These are phyloP conservation scores for Paraconiothyrium brasiliense DNA, from an alignment of 2,329 filamentous ascomycete species.

Conservation along the genomic window DNA sequence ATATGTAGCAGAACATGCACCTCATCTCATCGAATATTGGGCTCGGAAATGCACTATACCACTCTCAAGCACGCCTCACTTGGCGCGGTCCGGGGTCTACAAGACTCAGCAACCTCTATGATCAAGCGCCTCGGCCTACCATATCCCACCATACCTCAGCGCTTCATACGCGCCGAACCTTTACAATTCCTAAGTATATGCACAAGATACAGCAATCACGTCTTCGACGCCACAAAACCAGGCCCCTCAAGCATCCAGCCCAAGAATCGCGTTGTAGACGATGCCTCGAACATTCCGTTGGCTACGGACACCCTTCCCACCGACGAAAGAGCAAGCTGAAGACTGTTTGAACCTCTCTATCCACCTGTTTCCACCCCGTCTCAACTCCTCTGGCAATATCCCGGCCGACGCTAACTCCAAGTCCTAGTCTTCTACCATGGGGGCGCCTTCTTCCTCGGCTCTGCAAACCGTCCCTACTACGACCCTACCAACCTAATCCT, in stretches of 20 bases:
- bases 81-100: background rate
- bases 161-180: background rate
- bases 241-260: conserved; percentile 4
- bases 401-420: background rate
- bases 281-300: background rate
- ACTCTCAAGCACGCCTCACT: background rate
- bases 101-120: background rate
- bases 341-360: background rate
- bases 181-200: background rate
- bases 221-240: background rate
- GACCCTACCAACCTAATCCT: background rate
- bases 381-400: background rate
- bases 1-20: no score
- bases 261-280: background rate
- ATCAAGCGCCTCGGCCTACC: background rate
- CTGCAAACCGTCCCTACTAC: background rate
- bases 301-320: background rate
- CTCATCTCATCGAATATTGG: no score
- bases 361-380: background rate
- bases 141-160: background rate
- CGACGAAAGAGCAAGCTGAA: conserved; percentile 1
- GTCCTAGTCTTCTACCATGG: background rate
- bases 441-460: conserved; percentile 2
- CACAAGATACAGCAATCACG: background rate
- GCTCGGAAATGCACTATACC: background rate